These are phyloP conservation scores for Tuber melanosporum DNA, from an alignment of 495 filamentous ascomycete genomes.

Conservation along the genomic window DNA sequence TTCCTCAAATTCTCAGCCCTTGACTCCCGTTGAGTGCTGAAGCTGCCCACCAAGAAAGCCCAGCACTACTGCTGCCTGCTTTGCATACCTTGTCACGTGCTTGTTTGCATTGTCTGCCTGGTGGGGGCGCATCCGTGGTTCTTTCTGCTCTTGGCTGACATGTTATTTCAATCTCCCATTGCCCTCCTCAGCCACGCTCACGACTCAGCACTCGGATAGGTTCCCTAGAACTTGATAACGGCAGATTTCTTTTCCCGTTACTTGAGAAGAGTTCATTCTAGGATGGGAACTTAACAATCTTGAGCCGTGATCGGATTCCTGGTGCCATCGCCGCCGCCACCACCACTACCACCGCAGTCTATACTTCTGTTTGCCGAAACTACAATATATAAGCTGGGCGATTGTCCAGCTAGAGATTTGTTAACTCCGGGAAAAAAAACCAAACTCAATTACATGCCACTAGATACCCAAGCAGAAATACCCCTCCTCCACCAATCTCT, in stretches of 20 bases:
- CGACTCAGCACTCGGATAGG: neutral
- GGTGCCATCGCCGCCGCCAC: neutral
- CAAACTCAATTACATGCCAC: neutral
- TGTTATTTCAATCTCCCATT: neutral
- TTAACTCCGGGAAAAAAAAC: neutral
- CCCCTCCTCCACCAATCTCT: neutral
- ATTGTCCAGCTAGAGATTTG: neutral
- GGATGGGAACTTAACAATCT: neutral
- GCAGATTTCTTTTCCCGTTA: neutral
- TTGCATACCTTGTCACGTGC: neutral
- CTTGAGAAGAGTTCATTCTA: neutral
- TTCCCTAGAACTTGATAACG: neutral
- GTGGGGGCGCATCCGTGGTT: neutral
- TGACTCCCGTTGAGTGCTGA: neutral
- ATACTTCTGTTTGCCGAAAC: neutral
- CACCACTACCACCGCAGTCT: neutral
- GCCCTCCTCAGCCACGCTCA: constrained; percentile 1
- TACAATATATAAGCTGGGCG: neutral
- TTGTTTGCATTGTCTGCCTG: neutral
- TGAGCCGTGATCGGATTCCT: neutral
- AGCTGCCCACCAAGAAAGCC: neutral
- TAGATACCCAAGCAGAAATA: neutral
- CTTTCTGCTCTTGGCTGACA: neutral
- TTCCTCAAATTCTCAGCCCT: neutral
- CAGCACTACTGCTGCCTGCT: neutral